Evolutionary conservation across 2,329 filamentous ascomycete genomes (phyloP), one percentile per base, ranked within the genome.

Genomic region (Microdochium bolleyi): DNA sequence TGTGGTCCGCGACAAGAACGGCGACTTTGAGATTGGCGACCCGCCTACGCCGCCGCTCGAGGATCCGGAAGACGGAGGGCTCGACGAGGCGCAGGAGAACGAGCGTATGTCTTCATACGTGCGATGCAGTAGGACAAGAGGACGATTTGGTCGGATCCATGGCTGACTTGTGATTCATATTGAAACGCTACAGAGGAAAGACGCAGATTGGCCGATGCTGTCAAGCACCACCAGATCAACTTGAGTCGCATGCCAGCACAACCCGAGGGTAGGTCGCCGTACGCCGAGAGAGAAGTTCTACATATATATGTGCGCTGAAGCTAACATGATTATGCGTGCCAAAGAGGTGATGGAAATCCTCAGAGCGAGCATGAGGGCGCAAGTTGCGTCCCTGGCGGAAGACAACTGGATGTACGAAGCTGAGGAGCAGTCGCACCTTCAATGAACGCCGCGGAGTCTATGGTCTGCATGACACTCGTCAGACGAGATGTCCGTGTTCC

Each of bases 321-420:
- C 48, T 48, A 24, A 56, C 48, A 56, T 60, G 48, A 54, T 55
- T 9, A 49, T n/a, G 22, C 54, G 13, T 21, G n/a, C n/a, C 24
- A 27, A 25, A 84, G 88, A 91, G 67, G 76, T 92, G 3, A 73
- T 90, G 24, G 83, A 87, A 57, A 78, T 83, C 22, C 79, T 91
- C 49, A 80, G 82, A 57, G 79, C 83, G 32, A 91, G 85, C 65
- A 72, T 95, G 52, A 77, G 82, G 59, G 82, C 82, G 54, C 89
- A 90, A 65, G 86, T 91, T 2, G 79, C 82, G 16, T 83, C 85
- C 14, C 71, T 95, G 50, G 80, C 88, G 22, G 88, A 94, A 50
- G 91, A 96, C 63, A 88, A 85, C 61, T 96, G 91, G 91, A 95
- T 95, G 85, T 95, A 88, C 69, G 89, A 92, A 66, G 74, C 81